Conservation (phyloP, 495 filamentous ascomycete genomes). For the Penicillium pancosmium region DNA sequence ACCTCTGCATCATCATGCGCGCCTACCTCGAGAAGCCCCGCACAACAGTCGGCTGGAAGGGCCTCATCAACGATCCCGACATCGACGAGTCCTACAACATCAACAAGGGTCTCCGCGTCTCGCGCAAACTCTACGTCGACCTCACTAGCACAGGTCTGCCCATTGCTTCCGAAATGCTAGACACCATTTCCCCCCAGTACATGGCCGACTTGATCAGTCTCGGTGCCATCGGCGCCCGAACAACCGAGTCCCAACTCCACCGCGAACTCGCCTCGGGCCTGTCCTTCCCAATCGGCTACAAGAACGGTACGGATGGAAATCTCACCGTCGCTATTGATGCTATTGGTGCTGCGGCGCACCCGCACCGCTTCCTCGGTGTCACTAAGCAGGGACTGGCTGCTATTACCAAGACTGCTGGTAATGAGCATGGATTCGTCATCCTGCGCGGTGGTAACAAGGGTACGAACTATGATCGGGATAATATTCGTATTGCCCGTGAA, state of each 20-base stretch:
- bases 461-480: conserved; percentile 92
- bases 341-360: conserved; percentile 85
- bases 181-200: conserved; percentile 97
- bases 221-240: conserved; percentile 93
- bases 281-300: conserved; percentile 98
- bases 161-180: conserved; percentile 96
- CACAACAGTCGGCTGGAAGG: conserved; percentile 99
- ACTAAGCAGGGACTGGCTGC: conserved; percentile 98
- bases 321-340: conserved; percentile 94
- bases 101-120: conserved; percentile 95
- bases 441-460: conserved; percentile 87
- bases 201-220: conserved; percentile 93
- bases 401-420: conserved; percentile 89
- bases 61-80: conserved; percentile 97
- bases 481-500: conserved; percentile 75
- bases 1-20: conserved; percentile 93
- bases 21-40: conserved; percentile 99
- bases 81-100: conserved; percentile 98
- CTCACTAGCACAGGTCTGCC: conserved; percentile 85
- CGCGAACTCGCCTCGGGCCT: conserved; percentile 95
- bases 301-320: conserved; percentile 98
- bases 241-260: conserved; percentile 96
- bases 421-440: conserved; percentile 97
- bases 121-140: conserved; percentile 86
- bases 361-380: conserved; percentile 97